Evolutionary conservation across 2,329 filamentous ascomycete genomes (phyloP).

Genomic region (Coniochaeta sp.): DNA sequence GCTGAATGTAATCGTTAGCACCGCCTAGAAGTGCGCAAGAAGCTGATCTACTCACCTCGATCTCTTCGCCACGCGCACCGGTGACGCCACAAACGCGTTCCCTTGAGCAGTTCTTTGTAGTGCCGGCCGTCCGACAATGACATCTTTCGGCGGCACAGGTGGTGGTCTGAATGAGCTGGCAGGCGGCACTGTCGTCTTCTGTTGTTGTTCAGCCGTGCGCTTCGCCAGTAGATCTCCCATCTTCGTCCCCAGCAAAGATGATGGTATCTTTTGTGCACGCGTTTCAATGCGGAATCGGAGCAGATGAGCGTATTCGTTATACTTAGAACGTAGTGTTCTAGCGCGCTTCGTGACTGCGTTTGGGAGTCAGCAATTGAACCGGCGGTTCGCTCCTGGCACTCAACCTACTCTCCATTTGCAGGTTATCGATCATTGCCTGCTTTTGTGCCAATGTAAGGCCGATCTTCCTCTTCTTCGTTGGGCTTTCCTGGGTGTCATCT

Average conservation of each 20-base stretch:
- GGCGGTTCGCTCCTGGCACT: background rate
- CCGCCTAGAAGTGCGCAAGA: too few species aligned
- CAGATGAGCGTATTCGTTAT: conserved; percentile 79
- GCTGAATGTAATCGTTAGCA: conserved; percentile 34
- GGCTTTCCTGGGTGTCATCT: conserved; percentile 38
- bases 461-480: conserved; percentile 52
- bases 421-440: conserved; percentile 79
- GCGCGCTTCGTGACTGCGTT: conserved; percentile 79
- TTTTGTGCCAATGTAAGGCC: conserved; percentile 67
- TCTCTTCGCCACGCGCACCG: conserved; percentile 32
- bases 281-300: conserved; percentile 82
- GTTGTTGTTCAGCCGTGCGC: conserved; percentile 33
- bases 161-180: conserved; percentile 25
- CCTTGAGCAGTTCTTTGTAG: background rate
- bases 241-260: conserved; percentile 66
- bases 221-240: conserved; percentile 70
- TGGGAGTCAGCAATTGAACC: conserved; percentile 6
- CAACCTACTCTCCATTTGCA: conserved; percentile 75
- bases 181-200: conserved; percentile 16
- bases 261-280: conserved; percentile 86
- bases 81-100: conserved; percentile 8
- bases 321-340: conserved; percentile 80
- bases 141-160: conserved; percentile 43
- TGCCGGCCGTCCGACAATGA: conserved; percentile 16
- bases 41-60: conserved; percentile 35